Evolutionary conservation across 2,329 filamentous ascomycete genomes (phyloP), one percentile per base, ranked within the genome.

Genomic region (Fusarium coffeatum): DNA sequence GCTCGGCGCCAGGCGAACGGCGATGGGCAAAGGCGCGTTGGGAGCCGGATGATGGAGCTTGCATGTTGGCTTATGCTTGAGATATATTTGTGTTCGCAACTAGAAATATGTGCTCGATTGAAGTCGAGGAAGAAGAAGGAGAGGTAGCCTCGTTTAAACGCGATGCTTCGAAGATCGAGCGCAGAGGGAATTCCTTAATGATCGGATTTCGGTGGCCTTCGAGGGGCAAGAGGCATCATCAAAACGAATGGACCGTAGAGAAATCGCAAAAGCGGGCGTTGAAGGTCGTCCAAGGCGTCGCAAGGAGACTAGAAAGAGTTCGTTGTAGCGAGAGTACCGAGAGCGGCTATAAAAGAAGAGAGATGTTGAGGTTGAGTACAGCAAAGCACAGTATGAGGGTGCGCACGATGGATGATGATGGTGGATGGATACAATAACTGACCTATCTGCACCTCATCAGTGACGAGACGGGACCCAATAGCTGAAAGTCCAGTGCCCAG

Each of bases 1-100:
- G 84, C 69, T 91, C 89, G 37, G 84, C 86, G 66, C 84, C 87
- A n/a, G 89, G 88, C 53, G 89, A 90, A 74, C 89, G 87, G 71
- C 89, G 86, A 76, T 88, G 88, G 75, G 86, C 81, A 60, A 76
- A 80, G 60, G 74, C 75, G 76, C 87, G 83, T 79, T 87, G 85
- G 59, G 87, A 84, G 18, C 82, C 65, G 15, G 72, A 68, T 41
- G 68, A 63, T 41, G 68, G 69, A 63, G 69, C 61, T 55, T 74
- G 72, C 72, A 74, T 74, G 43, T 32, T 57, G 60, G 48, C 41
- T 46, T 48, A 53, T 59, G 53, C 57, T 46, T 58, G 25, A 45
- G 18, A 40, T 64, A 64, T 49, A 12, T 41, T 22, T 56, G 41
- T 22, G 23, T 55, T 66, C 59, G 55, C 58, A 42, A 49, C 57